Conservation (phyloP, 441 rosid species). For the Jatropha multifida region DNA sequence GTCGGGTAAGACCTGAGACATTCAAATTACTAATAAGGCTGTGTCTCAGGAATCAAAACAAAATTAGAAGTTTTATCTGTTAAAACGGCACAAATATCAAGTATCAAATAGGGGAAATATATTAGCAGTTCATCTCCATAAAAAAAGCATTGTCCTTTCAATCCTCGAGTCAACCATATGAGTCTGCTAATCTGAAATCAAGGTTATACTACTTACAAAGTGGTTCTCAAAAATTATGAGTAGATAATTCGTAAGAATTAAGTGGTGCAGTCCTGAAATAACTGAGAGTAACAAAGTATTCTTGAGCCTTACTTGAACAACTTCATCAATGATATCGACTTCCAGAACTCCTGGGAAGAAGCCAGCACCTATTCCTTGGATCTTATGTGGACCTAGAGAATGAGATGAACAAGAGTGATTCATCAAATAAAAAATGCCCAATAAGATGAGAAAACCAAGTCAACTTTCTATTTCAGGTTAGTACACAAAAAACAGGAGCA, state of each 20-base stretch:
- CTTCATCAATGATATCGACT: conserved; percentile 64
- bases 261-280: neutral
- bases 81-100: neutral
- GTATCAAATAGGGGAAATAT: neutral
- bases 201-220: neutral
- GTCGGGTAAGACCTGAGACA: neutral
- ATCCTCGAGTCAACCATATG: no score
- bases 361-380: conserved; percentile 95
- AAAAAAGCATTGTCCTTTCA: neutral
- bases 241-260: neutral
- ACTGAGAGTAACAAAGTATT: neutral
- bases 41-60: neutral
- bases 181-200: neutral
- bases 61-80: neutral
- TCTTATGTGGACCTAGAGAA: conserved; percentile 74
- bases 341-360: conserved; percentile 78
- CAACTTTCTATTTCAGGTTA: neutral
- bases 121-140: neutral
- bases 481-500: neutral
- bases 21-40: neutral
- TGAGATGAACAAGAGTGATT: neutral
- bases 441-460: neutral
- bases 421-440: conserved; percentile 6
- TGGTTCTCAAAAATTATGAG: neutral
- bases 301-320: conserved; percentile 56